Evolutionary conservation across 805 yeast species (phyloP).

Genomic region (Yarrowia divulgata): DNA sequence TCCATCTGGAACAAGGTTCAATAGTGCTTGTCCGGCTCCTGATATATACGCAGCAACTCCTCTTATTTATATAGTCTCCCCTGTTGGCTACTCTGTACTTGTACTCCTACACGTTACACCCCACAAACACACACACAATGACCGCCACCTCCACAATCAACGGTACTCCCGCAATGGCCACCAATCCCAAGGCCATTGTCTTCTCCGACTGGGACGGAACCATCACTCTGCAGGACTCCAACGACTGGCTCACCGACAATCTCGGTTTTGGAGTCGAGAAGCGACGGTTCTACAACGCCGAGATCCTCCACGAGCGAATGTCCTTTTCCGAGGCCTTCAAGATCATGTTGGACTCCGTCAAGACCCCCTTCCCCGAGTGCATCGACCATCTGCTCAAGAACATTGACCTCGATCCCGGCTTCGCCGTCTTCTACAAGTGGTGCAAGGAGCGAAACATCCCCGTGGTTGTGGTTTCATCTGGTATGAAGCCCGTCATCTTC

Average conservation of each 20-base stretch:
- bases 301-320: conserved; percentile 70
- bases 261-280: conserved; percentile 81
- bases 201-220: conserved; percentile 99
- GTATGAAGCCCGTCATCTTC: conserved; percentile 90
- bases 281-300: conserved; percentile 72
- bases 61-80: conserved; percentile 7
- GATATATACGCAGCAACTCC: conserved; percentile 34
- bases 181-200: conserved; percentile 70
- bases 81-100: neutral
- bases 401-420: conserved; percentile 88
- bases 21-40: conserved; percentile 26
- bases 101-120: neutral
- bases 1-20: conserved; percentile 37
- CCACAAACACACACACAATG: conserved; percentile 2
- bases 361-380: conserved; percentile 81
- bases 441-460: conserved; percentile 76
- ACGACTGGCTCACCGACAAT: conserved; percentile 87
- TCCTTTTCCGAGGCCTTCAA: conserved; percentile 78
- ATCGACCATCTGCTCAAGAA: conserved; percentile 68
- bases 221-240: conserved; percentile 92
- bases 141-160: conserved; percentile 3
- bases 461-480: conserved; percentile 85
- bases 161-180: conserved; percentile 47
- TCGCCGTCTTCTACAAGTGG: conserved; percentile 81
- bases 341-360: conserved; percentile 81